Conservation (phyloP, 495 filamentous ascomycete species). For the Penicillium cataractarum region DNA sequence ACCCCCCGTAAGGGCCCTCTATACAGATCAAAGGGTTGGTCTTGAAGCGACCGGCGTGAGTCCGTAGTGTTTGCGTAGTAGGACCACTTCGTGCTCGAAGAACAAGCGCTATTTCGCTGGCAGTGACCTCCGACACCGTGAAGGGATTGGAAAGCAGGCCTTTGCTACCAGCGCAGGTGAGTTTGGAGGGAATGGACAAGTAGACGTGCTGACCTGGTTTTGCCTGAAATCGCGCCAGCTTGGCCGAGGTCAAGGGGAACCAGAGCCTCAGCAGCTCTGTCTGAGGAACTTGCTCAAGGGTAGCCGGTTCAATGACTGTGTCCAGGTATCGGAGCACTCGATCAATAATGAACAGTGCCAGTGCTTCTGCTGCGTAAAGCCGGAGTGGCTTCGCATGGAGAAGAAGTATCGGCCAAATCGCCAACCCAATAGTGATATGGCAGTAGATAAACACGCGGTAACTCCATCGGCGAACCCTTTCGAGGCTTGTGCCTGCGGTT, state of each 20-base stretch:
- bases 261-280: slow-evolving; percentile 5
- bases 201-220: slow-evolving; percentile 11
- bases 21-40: neutral
- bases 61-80: slow-evolving; percentile 7
- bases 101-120: slow-evolving; percentile 3
- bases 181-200: neutral
- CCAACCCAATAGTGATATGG: slow-evolving; percentile 6
- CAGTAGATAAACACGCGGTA: slow-evolving; percentile 16
- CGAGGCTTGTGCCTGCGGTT: slow-evolving; percentile 4
- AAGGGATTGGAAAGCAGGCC: slow-evolving; percentile 13
- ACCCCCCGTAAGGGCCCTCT: neutral
- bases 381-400: slow-evolving; percentile 10
- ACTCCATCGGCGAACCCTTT: slow-evolving; percentile 6
- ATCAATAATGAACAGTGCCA: slow-evolving; percentile 12
- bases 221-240: slow-evolving; percentile 4
- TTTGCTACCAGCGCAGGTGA: neutral
- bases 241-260: slow-evolving; percentile 4
- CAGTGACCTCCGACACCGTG: slow-evolving; percentile 8
- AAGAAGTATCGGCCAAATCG: slow-evolving; percentile 7
- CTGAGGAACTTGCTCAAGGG: neutral
- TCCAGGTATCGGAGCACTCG: slow-evolving; percentile 10
- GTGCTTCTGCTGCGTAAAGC: slow-evolving; percentile 3
- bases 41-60: slow-evolving; percentile 1
- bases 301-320: neutral
- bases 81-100: slow-evolving; percentile 11